These are phyloP conservation scores for Fusarium sp. DNA, from an alignment of 2,329 filamentous ascomycete species.

Conservation along the genomic window DNA sequence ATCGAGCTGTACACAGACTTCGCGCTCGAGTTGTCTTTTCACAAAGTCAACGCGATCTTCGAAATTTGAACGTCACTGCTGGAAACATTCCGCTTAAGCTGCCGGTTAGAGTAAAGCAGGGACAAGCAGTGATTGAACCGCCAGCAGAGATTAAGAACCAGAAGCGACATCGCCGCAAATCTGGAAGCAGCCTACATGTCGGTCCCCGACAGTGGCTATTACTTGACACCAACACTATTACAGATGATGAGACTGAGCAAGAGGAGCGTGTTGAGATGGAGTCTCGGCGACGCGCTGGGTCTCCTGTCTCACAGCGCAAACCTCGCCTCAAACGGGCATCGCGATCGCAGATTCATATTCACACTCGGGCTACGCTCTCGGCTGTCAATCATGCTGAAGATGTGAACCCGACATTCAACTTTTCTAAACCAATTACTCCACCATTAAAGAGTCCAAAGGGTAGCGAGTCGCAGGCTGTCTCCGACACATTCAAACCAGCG, in stretches of 20 bases:
- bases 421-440: constrained; percentile 52
- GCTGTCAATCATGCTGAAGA: constrained; percentile 32
- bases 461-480: background rate
- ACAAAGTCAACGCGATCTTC: constrained; percentile 71
- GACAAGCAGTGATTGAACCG: constrained; percentile 34
- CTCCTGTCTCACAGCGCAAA: constrained; percentile 51
- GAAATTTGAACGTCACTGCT: constrained; percentile 56
- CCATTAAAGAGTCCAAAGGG: constrained; percentile 9
- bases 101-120: constrained; percentile 28
- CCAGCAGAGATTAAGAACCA: constrained; percentile 47
- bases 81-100: constrained; percentile 46
- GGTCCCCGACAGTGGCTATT: constrained; percentile 53
- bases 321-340: constrained; percentile 58
- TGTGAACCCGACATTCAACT: constrained; percentile 50
- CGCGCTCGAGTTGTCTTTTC: constrained; percentile 77
- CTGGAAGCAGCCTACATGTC: constrained; percentile 62
- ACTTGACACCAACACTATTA: constrained; percentile 54
- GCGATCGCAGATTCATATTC: constrained; percentile 55
- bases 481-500: constrained; percentile 11
- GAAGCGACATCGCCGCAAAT: constrained; percentile 61
- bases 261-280: constrained; percentile 60
- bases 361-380: constrained; percentile 36
- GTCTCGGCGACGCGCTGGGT: constrained; percentile 47
- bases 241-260: constrained; percentile 59
- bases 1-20: constrained; percentile 77